A percentile compares a stretch with the other conserved stretches of the same genome.
Evolutionary conservation across 257 asterid genomes (phyloP).

Genomic region (Thymus mandschuricus): DNA sequence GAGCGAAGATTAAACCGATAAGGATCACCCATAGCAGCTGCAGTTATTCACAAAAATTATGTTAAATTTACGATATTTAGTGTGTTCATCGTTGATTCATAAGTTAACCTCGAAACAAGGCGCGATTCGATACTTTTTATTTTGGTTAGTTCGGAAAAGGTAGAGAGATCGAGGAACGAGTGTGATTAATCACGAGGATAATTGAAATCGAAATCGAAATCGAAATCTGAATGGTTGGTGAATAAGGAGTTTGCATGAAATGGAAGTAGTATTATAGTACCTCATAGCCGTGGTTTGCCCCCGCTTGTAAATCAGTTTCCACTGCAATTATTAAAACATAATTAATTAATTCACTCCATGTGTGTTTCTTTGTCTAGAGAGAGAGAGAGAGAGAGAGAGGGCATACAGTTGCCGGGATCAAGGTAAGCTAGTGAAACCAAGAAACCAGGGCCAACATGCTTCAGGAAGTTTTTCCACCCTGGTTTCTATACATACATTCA

Average conservation of each 20-base stretch:
- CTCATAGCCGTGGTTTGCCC: constrained; percentile 84
- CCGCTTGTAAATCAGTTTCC: constrained; percentile 97
- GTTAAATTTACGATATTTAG: no score
- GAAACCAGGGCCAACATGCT: constrained; percentile 87
- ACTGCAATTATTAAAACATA: constrained; percentile 42
- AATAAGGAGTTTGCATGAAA: not conserved
- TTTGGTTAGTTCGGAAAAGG: not conserved
- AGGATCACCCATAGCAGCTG: constrained; percentile 94
- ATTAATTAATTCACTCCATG: not conserved
- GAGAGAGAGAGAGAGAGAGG: not conserved
- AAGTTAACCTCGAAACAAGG: no score
- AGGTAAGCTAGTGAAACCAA: constrained; percentile 91
- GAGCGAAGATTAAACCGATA: constrained; percentile 82
- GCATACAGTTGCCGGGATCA: constrained; percentile 90
- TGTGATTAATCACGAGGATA: not conserved
- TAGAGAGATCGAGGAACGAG: not conserved
- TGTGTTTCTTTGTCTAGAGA: not conserved
- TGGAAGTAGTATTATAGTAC: constrained; percentile 32
- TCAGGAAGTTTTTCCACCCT: constrained; percentile 78
- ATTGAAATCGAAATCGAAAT: no score
- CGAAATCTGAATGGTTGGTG: not conserved
- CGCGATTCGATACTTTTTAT: not conserved
- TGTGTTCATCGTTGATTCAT: no score
- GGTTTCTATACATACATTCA: constrained; percentile 47
- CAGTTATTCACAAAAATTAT: not conserved